Evolutionary conservation across 2,329 filamentous ascomycete genomes (phyloP).

Genomic region (Calonectria honghensis): DNA sequence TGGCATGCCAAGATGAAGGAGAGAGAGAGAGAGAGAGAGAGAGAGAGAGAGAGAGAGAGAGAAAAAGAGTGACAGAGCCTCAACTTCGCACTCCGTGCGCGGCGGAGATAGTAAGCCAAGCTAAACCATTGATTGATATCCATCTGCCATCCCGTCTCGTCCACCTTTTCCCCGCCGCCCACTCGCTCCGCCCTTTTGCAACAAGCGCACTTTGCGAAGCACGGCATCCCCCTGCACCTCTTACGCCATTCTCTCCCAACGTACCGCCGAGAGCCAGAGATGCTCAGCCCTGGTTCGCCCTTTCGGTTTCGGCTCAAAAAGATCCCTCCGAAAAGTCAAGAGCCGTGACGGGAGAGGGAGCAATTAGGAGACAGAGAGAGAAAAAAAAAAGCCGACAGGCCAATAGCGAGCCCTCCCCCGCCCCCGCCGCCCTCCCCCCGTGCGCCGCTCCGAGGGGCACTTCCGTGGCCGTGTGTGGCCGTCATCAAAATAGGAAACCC

Average conservation of each 20-base stretch:
- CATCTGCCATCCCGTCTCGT: background rate
- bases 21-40: background rate
- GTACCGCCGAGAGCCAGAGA: slow-evolving; percentile 2
- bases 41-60: background rate
- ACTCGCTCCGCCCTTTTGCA: slow-evolving; percentile 11
- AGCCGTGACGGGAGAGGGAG: background rate
- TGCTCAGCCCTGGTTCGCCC: slow-evolving; percentile 23
- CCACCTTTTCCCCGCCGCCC: background rate
- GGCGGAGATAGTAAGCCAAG: background rate
- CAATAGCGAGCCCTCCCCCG: slow-evolving; percentile 17
- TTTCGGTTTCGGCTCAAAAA: slow-evolving; percentile 2
- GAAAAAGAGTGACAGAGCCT: background rate
- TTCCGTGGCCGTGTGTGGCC: background rate
- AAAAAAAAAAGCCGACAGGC: background rate
- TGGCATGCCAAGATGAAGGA: background rate
- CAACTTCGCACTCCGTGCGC: background rate
- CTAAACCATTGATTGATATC: background rate
- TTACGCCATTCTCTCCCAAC: slow-evolving; percentile 32
- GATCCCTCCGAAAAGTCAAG: background rate
- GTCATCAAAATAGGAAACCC: background rate
- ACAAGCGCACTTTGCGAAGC: slow-evolving; percentile 30
- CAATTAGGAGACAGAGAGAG: background rate
- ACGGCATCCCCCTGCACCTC: slow-evolving; percentile 32
- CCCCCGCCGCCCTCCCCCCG: slow-evolving; percentile 32
- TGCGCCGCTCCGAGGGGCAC: background rate